phyloP scores from a whole-genome alignment of 805 yeast species.

The Myxozyma monticola region DNA sequence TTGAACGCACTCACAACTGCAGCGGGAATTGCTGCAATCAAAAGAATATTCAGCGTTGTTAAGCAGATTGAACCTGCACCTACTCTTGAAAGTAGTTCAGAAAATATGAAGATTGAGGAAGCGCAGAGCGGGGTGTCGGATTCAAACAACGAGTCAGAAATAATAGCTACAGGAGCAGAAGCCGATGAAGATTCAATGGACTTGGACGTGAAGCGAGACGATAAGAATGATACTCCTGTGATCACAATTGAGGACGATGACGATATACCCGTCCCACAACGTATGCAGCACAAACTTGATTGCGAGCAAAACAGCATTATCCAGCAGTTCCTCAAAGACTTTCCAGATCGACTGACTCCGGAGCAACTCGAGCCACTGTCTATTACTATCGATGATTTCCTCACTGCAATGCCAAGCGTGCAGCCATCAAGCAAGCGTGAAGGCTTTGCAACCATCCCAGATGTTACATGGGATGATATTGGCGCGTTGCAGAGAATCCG shows the following conservation, averaged over 20 bases:
- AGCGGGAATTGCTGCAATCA: constrained; percentile 92
- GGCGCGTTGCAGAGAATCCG: constrained; percentile 84
- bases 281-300: constrained; percentile 17
- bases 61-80: constrained; percentile 44
- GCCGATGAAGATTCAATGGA: constrained; percentile 38
- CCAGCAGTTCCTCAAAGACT: constrained; percentile 66
- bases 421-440: constrained; percentile 98
- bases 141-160: background rate
- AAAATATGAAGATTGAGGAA: constrained; percentile 8
- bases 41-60: constrained; percentile 71
- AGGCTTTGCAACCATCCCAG: constrained; percentile 98
- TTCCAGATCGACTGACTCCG: constrained; percentile 75
- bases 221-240: constrained; percentile 19
- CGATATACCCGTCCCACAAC: constrained; percentile 21
- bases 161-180: constrained; percentile 4
- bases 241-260: constrained; percentile 39
- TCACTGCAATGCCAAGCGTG: constrained; percentile 82
- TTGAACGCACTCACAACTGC: constrained; percentile 87
- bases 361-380: constrained; percentile 75
- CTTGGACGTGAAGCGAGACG: constrained; percentile 28
- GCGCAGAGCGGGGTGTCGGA: constrained; percentile 15
- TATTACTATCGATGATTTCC: constrained; percentile 76
- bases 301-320: constrained; percentile 49
- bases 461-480: constrained; percentile 91
- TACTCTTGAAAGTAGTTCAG: constrained; percentile 6